Evolutionary conservation across 2,329 filamentous ascomycete species (phyloP).

Genomic region (Arthrinium puccinioides): DNA sequence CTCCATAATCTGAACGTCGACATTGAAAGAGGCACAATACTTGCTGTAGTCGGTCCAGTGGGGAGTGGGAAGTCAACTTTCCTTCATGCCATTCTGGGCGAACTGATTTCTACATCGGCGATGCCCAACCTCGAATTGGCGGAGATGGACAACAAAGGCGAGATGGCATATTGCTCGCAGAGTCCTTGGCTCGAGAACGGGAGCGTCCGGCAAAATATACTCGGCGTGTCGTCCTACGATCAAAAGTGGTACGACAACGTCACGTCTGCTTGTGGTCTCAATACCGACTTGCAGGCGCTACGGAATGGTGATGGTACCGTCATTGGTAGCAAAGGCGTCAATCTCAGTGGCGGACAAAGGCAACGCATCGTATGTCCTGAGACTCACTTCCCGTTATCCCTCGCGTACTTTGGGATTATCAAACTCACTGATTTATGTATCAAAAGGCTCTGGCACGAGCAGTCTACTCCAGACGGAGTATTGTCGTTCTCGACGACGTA

Average conservation of each 20-base stretch:
- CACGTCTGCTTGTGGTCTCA: conserved; percentile 6
- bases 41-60: background rate
- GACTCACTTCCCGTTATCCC: too few species aligned
- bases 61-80: background rate
- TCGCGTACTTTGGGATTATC: too few species aligned
- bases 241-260: conserved; percentile 8
- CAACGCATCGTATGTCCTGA: conserved; percentile 3
- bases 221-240: conserved; percentile 6
- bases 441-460: conserved; percentile 14
- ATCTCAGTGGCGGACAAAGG: conserved; percentile 12
- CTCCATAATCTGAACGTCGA: background rate
- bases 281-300: conserved; percentile 7
- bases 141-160: conserved; percentile 4
- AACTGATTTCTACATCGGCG: background rate
- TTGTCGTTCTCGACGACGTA: conserved; percentile 16
- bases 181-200: conserved; percentile 14
- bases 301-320: conserved; percentile 6
- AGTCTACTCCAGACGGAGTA: conserved; percentile 12
- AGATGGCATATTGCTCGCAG: conserved; percentile 13
- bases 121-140: background rate
- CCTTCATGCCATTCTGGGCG: background rate
- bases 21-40: background rate
- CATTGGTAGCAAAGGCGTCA: conserved; percentile 8
- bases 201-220: conserved; percentile 11
- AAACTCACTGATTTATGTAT: background rate